A percentile compares a stretch with the other conserved stretches of the same genome.
Evolutionary conservation across 768 basidiomycete genomes (phyloP).

Genomic region (Leucogyrophana mollusca): DNA sequence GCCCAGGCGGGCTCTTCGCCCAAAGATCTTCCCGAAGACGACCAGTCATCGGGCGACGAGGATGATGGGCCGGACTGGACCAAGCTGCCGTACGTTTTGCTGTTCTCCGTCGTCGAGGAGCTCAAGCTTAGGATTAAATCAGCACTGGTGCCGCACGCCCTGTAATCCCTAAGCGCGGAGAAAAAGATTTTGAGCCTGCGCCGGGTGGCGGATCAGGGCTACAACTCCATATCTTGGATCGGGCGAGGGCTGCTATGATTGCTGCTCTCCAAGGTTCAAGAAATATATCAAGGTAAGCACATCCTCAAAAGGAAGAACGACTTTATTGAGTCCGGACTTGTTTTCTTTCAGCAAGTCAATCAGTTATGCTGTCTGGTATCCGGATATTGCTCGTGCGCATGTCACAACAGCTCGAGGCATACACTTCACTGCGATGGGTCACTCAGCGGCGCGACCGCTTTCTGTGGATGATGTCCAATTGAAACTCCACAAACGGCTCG

Average conservation of each 20-base stretch:
- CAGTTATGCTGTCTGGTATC: slow-evolving; percentile 82
- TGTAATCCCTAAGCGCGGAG: slow-evolving; percentile 91
- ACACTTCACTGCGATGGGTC: slow-evolving; percentile 79
- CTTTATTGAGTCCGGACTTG: too few relatives aligned
- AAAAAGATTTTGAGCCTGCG: slow-evolving; percentile 95
- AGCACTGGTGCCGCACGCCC: slow-evolving; percentile 44
- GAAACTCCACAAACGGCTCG: slow-evolving; percentile 64
- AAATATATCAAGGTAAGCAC: slow-evolving; percentile 71
- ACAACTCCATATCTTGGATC: slow-evolving; percentile 79
- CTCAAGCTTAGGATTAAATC: slow-evolving; percentile 3
- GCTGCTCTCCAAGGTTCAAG: slow-evolving; percentile 72
- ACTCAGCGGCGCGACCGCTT: slow-evolving; percentile 58
- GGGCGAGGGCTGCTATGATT: slow-evolving; percentile 84
- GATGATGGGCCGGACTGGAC: slow-evolving; percentile 84
- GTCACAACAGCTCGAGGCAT: slow-evolving; percentile 79
- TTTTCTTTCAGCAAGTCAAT: slow-evolving; percentile 61
- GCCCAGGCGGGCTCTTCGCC: slow-evolving; percentile 8
- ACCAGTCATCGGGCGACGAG: slow-evolving; percentile 66
- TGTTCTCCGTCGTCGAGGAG: too few relatives aligned
- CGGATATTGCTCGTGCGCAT: slow-evolving; percentile 59
- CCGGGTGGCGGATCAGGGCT: slow-evolving; percentile 62
- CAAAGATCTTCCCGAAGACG: slow-evolving; percentile 37
- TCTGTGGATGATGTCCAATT: slow-evolving; percentile 31
- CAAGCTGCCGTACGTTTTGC: slow-evolving; percentile 55
- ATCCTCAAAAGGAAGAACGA: too few relatives aligned